A percentile compares a stretch with the other conserved stretches of the same genome.
phyloP scores from a whole-genome alignment of 257 asterid genomes.

The Solanum rostratum region DNA sequence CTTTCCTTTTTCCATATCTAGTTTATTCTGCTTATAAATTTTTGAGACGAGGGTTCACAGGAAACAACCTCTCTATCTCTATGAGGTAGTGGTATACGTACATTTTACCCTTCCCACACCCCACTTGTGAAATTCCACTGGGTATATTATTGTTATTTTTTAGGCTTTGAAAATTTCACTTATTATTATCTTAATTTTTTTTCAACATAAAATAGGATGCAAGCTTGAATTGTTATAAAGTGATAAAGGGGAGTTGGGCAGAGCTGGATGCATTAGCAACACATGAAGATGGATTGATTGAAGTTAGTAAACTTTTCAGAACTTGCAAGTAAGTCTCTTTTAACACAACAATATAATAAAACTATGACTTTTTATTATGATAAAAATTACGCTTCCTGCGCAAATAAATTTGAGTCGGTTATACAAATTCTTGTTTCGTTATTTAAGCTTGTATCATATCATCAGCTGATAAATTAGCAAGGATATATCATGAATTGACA shows the following conservation, averaged over 20 bases:
- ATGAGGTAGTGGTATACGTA: no score
- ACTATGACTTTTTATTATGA: neutral
- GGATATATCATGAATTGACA: neutral
- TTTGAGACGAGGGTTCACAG: no score
- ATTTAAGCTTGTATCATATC: neutral
- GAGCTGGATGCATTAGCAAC: slow-evolving; percentile 35
- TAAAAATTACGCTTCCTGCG: neutral
- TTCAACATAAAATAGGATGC: slow-evolving; percentile 28
- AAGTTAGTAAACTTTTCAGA: slow-evolving; percentile 43
- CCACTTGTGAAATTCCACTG: no score
- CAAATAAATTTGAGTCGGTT: neutral
- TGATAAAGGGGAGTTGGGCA: slow-evolving; percentile 64
- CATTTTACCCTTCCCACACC: no score
- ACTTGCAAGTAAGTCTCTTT: slow-evolving; percentile 65
- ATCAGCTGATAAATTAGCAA: neutral
- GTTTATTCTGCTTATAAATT: no score
- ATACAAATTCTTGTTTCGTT: neutral
- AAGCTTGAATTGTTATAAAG: slow-evolving; percentile 56
- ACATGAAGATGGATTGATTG: slow-evolving; percentile 22
- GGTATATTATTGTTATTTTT: no score
- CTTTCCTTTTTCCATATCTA: no score
- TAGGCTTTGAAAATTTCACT: neutral
- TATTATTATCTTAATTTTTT: neutral
- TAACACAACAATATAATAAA: neutral
- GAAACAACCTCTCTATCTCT: no score